Conservation (phyloP, 768 basidiomycete genomes). For the Psilocybe azurescens region DNA sequence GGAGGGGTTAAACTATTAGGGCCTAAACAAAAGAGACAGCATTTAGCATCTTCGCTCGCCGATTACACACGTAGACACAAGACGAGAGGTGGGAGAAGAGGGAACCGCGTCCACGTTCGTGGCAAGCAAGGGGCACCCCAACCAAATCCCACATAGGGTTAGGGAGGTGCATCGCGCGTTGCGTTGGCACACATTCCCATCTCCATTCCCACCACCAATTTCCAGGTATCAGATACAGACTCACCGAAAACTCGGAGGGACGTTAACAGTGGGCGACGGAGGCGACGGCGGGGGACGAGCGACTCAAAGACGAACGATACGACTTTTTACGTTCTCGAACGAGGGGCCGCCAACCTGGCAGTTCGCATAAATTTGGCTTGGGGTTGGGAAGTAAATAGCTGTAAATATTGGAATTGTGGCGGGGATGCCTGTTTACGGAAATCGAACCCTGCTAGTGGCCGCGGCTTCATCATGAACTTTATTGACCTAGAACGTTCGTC, state of each 20-base stretch:
- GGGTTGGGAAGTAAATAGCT: constrained; percentile 1
- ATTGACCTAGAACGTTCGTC: too few species aligned
- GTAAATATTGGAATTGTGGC: constrained; percentile 8
- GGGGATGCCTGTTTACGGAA: neutral
- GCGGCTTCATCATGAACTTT: too few species aligned
- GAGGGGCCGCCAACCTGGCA: neutral
- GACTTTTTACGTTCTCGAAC: constrained; percentile 14
- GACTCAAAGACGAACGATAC: constrained; percentile 10
- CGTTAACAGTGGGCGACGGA: neutral
- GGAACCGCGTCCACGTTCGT: constrained; percentile 1
- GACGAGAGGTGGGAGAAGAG: neutral
- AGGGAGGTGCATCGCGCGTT: neutral
- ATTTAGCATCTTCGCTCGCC: neutral
- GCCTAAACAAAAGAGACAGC: neutral
- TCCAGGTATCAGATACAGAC: neutral
- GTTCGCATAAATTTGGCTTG: constrained; percentile 3
- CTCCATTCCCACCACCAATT: neutral
- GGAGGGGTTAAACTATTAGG: neutral
- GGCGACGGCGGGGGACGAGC: neutral
- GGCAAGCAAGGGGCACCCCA: constrained; percentile 9
- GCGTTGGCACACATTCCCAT: neutral
- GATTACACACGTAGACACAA: too few species aligned
- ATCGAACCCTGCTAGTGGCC: too few species aligned
- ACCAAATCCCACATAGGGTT: constrained; percentile 1
- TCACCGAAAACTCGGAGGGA: constrained; percentile 1